Conservation (phyloP, 345 rosid species). For the Leavenworthia alabamica region DNA sequence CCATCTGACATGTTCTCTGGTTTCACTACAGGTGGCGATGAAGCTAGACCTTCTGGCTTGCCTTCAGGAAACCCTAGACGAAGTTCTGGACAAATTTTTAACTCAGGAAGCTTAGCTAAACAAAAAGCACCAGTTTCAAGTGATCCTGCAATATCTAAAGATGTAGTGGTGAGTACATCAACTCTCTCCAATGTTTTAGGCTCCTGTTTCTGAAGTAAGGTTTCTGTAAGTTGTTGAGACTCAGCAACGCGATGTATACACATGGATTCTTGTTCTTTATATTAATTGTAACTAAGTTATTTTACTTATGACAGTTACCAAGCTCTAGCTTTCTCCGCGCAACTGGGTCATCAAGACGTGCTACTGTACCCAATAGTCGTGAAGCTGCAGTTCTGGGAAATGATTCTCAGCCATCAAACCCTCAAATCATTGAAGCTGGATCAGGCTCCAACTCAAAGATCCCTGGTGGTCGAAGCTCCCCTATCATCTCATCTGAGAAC, state of each 20-base stretch:
- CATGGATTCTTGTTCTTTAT: no score
- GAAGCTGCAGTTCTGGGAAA: slow-evolving; percentile 40
- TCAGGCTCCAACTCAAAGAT: slow-evolving; percentile 44
- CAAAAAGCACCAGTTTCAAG: slow-evolving; percentile 45
- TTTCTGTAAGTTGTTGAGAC: no score
- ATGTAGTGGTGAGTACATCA: slow-evolving; percentile 37
- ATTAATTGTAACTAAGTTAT: slow-evolving; percentile 10
- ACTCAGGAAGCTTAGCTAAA: slow-evolving; percentile 40
- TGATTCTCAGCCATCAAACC: slow-evolving; percentile 48
- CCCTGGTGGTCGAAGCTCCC: slow-evolving; percentile 49
- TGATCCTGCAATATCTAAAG: slow-evolving; percentile 47
- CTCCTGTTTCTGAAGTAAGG: no score
- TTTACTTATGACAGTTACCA: slow-evolving; percentile 47
- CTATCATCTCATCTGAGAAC: slow-evolving; percentile 52
- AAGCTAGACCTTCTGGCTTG: slow-evolving; percentile 49
- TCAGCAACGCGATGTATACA: no score
- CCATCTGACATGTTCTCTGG: slow-evolving; percentile 9
- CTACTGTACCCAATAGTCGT: slow-evolving; percentile 45
- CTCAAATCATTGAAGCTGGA: slow-evolving; percentile 35
- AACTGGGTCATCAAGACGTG: slow-evolving; percentile 43
- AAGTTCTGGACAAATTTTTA: slow-evolving; percentile 42
- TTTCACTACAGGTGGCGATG: slow-evolving; percentile 33
- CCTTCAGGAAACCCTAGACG: slow-evolving; percentile 39
- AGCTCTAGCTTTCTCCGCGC: slow-evolving; percentile 52
- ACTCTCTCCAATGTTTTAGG: no score